Conservation (phyloP, 495 filamentous ascomycete genomes). For the Pseudotulostoma volvatum region DNA sequence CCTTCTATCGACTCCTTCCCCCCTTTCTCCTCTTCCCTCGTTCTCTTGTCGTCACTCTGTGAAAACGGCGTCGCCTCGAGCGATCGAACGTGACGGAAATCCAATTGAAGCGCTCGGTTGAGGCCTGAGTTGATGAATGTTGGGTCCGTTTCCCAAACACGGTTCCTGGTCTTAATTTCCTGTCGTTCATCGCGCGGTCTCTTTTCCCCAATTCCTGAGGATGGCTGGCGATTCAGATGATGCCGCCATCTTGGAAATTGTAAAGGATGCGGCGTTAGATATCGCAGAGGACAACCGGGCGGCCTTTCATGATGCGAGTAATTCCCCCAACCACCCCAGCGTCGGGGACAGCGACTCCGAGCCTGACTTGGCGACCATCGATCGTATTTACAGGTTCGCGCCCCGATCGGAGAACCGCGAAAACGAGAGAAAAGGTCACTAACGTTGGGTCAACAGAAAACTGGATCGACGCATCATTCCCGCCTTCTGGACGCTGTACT, state of each 20-base stretch:
- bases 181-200: too few species aligned
- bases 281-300: neutral
- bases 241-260: neutral
- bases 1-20: too few species aligned
- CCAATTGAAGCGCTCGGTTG: too few species aligned
- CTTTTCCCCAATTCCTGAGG: too few species aligned
- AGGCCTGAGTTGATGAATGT: too few species aligned
- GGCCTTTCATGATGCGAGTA: neutral
- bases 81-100: too few species aligned
- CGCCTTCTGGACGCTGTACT: conserved; percentile 88
- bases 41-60: too few species aligned
- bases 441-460: conserved; percentile 27
- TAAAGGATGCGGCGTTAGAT: neutral
- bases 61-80: too few species aligned
- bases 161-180: too few species aligned
- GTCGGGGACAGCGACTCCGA: conserved; percentile 12
- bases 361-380: conserved; percentile 19
- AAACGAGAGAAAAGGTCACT: conserved; percentile 13
- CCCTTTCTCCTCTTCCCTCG: too few species aligned
- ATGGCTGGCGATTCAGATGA: neutral
- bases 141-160: too few species aligned
- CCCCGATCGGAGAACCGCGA: neutral
- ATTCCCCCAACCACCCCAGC: neutral
- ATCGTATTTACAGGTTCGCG: conserved; percentile 26
- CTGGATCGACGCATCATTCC: conserved; percentile 74